Conservation (phyloP, 306 rosid species). For the Trichosanthes truncata region DNA sequence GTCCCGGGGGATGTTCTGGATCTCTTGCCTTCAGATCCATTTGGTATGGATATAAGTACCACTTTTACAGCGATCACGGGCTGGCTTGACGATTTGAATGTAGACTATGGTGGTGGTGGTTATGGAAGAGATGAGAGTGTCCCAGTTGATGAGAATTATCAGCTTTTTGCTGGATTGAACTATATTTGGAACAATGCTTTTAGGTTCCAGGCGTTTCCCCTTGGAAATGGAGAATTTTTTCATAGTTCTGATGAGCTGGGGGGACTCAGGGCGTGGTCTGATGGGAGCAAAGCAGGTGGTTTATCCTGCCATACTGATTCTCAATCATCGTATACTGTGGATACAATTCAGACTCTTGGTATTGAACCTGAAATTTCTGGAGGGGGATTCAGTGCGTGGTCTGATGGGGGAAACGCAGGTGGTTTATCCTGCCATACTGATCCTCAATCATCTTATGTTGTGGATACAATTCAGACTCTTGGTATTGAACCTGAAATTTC, state of each 20-base stretch:
- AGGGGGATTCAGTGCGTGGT: background rate
- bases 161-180: conserved; percentile 31
- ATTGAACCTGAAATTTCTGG: background rate
- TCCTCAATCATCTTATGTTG: background rate
- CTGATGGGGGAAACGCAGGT: background rate
- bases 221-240: conserved; percentile 13
- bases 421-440: conserved; percentile 10
- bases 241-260: conserved; percentile 16
- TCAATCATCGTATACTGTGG: background rate
- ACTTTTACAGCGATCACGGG: conserved; percentile 36
- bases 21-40: conserved; percentile 60
- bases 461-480: background rate
- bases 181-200: conserved; percentile 32
- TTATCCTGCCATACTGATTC: conserved; percentile 12
- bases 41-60: conserved; percentile 43
- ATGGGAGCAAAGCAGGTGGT: conserved; percentile 9
- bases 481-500: background rate
- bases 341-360: background rate
- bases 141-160: conserved; percentile 25
- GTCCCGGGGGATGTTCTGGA: conserved; percentile 45
- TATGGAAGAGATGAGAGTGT: conserved; percentile 25
- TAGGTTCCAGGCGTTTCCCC: conserved; percentile 26
- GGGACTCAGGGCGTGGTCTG: conserved; percentile 12
- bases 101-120: conserved; percentile 14
- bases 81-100: conserved; percentile 27